These are phyloP conservation scores for Takakia lepidozioides DNA, from an alignment of 225 moss, liverwort and hornwort species.

Conservation along the genomic window DNA sequence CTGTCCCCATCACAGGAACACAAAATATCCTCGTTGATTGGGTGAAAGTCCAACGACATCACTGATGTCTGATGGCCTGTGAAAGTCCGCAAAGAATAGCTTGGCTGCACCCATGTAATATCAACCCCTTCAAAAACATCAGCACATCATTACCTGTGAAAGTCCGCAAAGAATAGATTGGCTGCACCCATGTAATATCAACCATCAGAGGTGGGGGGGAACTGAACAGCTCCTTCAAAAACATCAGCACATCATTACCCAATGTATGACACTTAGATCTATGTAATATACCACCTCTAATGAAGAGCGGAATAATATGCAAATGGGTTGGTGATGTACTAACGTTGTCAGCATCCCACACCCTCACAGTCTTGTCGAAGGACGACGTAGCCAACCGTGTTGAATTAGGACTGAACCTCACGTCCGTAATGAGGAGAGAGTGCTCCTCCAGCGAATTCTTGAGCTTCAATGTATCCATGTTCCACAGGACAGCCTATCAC, in stretches of 20 bases:
- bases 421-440: slow-evolving; percentile 91
- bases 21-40: slow-evolving; percentile 83
- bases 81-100: slow-evolving; percentile 76
- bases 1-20: slow-evolving; percentile 98
- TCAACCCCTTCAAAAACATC: neutral
- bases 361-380: slow-evolving; percentile 98
- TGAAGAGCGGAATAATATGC: too few relatives aligned
- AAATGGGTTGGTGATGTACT: slow-evolving; percentile 12
- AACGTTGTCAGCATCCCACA: slow-evolving; percentile 99
- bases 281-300: too few relatives aligned
- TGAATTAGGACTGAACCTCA: slow-evolving; percentile 94
- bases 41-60: slow-evolving; percentile 97
- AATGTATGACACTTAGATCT: too few relatives aligned
- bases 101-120: slow-evolving; percentile 59
- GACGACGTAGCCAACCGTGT: slow-evolving; percentile 96
- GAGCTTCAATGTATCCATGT: slow-evolving; percentile 94
- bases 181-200: slow-evolving; percentile 64
- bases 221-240: too few relatives aligned
- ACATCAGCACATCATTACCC: too few relatives aligned
- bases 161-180: slow-evolving; percentile 74
- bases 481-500: slow-evolving; percentile 85
- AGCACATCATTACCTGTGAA: slow-evolving; percentile 51
- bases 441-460: slow-evolving; percentile 98
- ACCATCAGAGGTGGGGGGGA: too few relatives aligned
- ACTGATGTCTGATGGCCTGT: slow-evolving; percentile 84